A percentile compares a stretch with the other conserved stretches of the same genome.
Evolutionary conservation across 2,329 filamentous ascomycete species (phyloP).

Genomic region (Exserohilum rostratum): DNA sequence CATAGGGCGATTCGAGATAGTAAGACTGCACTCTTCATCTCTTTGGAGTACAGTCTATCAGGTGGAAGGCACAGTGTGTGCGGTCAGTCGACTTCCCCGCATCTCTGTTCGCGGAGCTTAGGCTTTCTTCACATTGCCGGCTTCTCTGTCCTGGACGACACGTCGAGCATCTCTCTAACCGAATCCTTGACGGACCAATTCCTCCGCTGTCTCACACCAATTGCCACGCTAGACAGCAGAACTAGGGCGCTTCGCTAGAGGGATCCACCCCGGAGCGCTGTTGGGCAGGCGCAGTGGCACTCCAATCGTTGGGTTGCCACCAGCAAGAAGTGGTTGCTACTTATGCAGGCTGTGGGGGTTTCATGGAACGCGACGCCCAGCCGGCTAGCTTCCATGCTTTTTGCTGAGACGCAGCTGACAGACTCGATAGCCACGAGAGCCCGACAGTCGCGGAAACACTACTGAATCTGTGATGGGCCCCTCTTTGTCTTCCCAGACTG

Average conservation of each 20-base stretch:
- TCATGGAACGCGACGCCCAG: slow-evolving; percentile 22
- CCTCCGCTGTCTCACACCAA: slow-evolving; percentile 10
- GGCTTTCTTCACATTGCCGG: neutral
- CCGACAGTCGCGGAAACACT: neutral
- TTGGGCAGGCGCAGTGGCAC: slow-evolving; percentile 24
- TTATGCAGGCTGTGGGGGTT: slow-evolving; percentile 27
- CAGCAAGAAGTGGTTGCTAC: slow-evolving; percentile 20
- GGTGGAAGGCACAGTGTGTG: neutral
- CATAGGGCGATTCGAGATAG: neutral
- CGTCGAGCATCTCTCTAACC: slow-evolving; percentile 7
- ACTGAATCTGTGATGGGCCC: neutral
- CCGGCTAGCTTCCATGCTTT: slow-evolving; percentile 20
- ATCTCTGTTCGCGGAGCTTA: neutral
- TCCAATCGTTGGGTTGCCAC: slow-evolving; percentile 27
- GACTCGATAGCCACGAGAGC: slow-evolving; percentile 16
- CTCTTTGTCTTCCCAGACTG: neutral
- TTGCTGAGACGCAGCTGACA: slow-evolving; percentile 26
- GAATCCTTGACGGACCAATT: slow-evolving; percentile 7
- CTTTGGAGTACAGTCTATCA: neutral
- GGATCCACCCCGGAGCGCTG: slow-evolving; percentile 22
- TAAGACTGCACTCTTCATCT: neutral
- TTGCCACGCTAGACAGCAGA: slow-evolving; percentile 11
- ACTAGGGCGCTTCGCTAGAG: slow-evolving; percentile 25
- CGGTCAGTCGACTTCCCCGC: neutral
- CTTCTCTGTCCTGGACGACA: neutral